Base-by-base conservation (phyloP, 495 filamentous ascomycete genomes). In the Neurospora tetraspora region DNA sequence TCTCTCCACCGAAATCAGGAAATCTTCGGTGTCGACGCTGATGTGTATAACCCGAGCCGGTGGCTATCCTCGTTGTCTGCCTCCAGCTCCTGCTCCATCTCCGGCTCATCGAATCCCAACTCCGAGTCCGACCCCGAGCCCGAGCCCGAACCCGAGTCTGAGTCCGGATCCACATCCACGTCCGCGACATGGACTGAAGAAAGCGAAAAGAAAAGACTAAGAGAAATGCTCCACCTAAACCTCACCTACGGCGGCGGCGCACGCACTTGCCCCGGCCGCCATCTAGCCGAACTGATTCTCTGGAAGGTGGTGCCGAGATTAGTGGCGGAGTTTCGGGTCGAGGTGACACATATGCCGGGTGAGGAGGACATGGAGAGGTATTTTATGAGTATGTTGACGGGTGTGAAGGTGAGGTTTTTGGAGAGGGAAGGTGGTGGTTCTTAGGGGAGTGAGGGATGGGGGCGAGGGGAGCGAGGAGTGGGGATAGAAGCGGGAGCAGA, bases 231-330 rank as follows among this genome's bases (percentile, higher is more conserved):
- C 27, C 53, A 61, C 53, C 5, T 61, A 16, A 84, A 82, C 74
- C 78, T 88, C 16, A 82, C 80, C 37, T 93, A 91, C 81, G 90
- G 91, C 12, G 89, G 86, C 1, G 91, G 91, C n/a, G 82, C 82
- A 6, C 80, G 91, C 42, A 86, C 88, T 4, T 93, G 91, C 78
- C 90, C 92, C 71, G 91, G 91, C 5, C 86, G 87, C 72, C 89
- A 92, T 73, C 83, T 93, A 68, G 86, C 86, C 36, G 82, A 89
- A 77, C 74, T 92, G 77, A 86, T 92, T 74, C 83, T 92, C 18
- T 85, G 86, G 71, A 93, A 92, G 79, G 77, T 91, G 3, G 85
- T 92, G 9, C 86, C 89, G 11, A 86, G 84, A n/a, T 79, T 93
- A 68, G 78, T 91, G 68, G 82, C 83, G 14, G 82, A 84, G 70